Evolutionary conservation across 768 basidiomycete species (phyloP).

Genomic region (Chalciporus chontae): DNA sequence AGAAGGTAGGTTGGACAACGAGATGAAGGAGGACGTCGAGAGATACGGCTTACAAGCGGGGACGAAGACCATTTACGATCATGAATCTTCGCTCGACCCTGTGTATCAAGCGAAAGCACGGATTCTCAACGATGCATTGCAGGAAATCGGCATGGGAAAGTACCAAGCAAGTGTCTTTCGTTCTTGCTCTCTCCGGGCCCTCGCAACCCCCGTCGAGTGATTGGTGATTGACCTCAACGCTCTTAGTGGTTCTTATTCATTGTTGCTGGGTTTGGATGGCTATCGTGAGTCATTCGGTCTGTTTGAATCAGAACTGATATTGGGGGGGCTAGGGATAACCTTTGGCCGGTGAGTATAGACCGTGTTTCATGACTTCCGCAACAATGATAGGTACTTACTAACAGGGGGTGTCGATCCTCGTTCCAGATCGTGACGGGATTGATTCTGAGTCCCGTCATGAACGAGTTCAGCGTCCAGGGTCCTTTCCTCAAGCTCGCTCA

Average conservation of each 20-base stretch:
- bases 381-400: neutral
- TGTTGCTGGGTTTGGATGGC: conserved; percentile 74
- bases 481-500: conserved; percentile 67
- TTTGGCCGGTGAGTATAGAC: conserved; percentile 58
- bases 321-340: conserved; percentile 48
- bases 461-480: conserved; percentile 60
- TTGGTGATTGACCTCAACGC: neutral
- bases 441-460: conserved; percentile 58
- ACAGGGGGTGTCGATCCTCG: neutral
- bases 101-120: conserved; percentile 57
- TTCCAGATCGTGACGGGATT: conserved; percentile 59
- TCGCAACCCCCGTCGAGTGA: neutral
- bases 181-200: neutral
- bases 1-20: neutral
- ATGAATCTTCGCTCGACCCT: conserved; percentile 42
- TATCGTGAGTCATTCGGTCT: conserved; percentile 47
- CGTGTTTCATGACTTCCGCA: neutral
- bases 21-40: neutral
- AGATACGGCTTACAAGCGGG: conserved; percentile 1
- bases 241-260: conserved; percentile 58
- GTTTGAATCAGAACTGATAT: conserved; percentile 1
- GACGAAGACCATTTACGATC: conserved; percentile 26
- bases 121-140: conserved; percentile 56
- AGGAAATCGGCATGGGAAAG: conserved; percentile 69
- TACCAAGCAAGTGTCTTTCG: conserved; percentile 47